phyloP scores from a whole-genome alignment of 1,139 yeast genomes.

The Debaryomycetaceae sp. region DNA sequence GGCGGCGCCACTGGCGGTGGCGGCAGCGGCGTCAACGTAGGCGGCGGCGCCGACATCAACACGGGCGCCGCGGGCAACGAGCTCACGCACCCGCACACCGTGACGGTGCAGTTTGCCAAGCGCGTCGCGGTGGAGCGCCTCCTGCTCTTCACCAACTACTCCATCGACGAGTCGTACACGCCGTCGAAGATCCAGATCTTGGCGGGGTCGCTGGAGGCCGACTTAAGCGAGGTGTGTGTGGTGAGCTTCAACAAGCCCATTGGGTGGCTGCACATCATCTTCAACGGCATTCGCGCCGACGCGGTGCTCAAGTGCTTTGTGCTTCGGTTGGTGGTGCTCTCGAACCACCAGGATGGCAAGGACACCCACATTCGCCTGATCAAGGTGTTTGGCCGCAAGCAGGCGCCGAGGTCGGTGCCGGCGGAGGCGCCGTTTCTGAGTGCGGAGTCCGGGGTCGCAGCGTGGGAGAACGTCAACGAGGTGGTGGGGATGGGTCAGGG shows the following conservation, averaged over 20 bases:
- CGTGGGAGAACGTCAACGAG: constrained; percentile 34
- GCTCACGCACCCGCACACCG: constrained; percentile 72
- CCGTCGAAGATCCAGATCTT: constrained; percentile 68
- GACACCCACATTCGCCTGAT: constrained; percentile 87
- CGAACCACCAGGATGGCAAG: constrained; percentile 94
- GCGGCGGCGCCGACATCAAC: constrained; percentile 14
- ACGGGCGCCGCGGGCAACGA: constrained; percentile 31
- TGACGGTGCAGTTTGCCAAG: constrained; percentile 79
- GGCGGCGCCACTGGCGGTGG: constrained; percentile 16
- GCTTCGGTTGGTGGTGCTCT: constrained; percentile 61
- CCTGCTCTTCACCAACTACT: constrained; percentile 63
- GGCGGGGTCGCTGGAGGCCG: constrained; percentile 82
- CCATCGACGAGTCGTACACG: constrained; percentile 85
- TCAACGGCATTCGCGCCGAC: constrained; percentile 56
- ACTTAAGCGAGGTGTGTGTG: constrained; percentile 68
- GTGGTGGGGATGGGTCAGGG: constrained; percentile 43
- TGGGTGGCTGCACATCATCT: constrained; percentile 81
- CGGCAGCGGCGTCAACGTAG: constrained; percentile 17
- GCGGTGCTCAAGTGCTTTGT: constrained; percentile 70
- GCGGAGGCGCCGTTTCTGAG: background rate
- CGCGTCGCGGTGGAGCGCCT: constrained; percentile 67
- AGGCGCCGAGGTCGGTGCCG: constrained; percentile 11
- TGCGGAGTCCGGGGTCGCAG: constrained; percentile 15
- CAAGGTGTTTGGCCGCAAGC: constrained; percentile 36
- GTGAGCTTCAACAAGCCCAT: constrained; percentile 66